Percentiles rank a stretch among this genome's conserved stretches.
Conservation (phyloP, 2,329 filamentous ascomycete species). For the Penicillium palitans region DNA sequence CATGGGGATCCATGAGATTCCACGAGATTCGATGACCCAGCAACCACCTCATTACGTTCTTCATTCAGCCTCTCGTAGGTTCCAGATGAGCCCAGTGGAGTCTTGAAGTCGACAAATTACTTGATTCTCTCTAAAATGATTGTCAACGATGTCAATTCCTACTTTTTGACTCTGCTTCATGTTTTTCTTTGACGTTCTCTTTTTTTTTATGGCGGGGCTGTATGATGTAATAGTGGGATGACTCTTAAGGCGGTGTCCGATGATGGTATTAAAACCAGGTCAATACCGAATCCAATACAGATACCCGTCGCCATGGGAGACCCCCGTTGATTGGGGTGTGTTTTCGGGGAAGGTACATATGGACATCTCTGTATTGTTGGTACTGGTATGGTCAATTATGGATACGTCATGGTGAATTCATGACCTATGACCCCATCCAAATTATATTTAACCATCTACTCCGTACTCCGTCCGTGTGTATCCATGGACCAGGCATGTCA, state of each 20-base stretch:
- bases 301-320: background rate
- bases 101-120: slow-evolving; percentile 1
- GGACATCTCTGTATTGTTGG: no score
- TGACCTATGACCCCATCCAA: background rate
- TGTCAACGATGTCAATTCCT: slow-evolving; percentile 9
- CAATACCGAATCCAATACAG: no score
- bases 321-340: background rate
- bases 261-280: background rate
- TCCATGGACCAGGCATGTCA: no score
- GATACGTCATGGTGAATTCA: slow-evolving; percentile 21
- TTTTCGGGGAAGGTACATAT: no score
- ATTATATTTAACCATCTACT: no score
- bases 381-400: background rate
- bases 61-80: slow-evolving; percentile 13
- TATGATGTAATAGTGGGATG: slow-evolving; percentile 30
- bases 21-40: slow-evolving; percentile 31
- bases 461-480: no score
- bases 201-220: slow-evolving; percentile 24
- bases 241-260: background rate
- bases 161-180: background rate
- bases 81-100: slow-evolving; percentile 5
- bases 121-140: background rate
- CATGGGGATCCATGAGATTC: slow-evolving; percentile 40
- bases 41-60: slow-evolving; percentile 16
- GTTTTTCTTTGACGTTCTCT: background rate